Percentiles rank a stretch among this genome's conserved stretches.
These are phyloP conservation scores for Acanthamoeba healyi DNA, from an alignment of 208 protist genomes.

Conservation along the genomic window DNA sequence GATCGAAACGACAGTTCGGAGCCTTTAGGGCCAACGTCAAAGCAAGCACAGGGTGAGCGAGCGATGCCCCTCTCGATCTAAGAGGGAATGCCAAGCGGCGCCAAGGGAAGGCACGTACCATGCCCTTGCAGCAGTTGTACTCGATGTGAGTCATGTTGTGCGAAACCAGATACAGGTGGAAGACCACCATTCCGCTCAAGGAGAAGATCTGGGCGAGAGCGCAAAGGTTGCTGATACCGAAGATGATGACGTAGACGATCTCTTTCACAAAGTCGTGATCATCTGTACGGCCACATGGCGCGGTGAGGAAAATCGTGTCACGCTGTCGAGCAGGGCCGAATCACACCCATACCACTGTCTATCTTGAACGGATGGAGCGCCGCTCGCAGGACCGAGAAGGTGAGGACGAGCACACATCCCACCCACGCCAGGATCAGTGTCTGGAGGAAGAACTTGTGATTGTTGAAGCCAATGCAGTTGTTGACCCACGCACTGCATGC, in stretches of 20 bases:
- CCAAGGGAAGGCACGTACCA: neutral
- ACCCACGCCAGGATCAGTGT: conserved; percentile 18
- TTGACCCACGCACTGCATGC: neutral
- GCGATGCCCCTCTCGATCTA: neutral
- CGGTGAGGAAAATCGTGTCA: too few relatives aligned
- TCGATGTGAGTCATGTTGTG: conserved; percentile 52
- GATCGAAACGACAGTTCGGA: neutral
- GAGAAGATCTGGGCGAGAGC: conserved; percentile 31
- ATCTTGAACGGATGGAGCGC: neutral
- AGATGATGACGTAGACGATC: conserved; percentile 33
- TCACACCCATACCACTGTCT: neutral
- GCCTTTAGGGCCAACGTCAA: too few relatives aligned
- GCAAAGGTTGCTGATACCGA: conserved; percentile 29
- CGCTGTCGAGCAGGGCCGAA: too few relatives aligned
- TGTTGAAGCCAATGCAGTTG: conserved; percentile 36
- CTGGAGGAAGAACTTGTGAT: conserved; percentile 59
- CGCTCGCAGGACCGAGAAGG: neutral
- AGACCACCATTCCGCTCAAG: conserved; percentile 6
- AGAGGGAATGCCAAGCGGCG: neutral
- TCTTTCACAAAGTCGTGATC: conserved; percentile 36
- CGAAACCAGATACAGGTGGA: conserved; percentile 19
- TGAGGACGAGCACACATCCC: neutral
- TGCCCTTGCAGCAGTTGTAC: conserved; percentile 62
- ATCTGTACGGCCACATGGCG: neutral
- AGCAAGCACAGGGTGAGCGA: too few relatives aligned